phyloP scores from a whole-genome alignment of 768 basidiomycete species.

The Pisolithus orientalis region DNA sequence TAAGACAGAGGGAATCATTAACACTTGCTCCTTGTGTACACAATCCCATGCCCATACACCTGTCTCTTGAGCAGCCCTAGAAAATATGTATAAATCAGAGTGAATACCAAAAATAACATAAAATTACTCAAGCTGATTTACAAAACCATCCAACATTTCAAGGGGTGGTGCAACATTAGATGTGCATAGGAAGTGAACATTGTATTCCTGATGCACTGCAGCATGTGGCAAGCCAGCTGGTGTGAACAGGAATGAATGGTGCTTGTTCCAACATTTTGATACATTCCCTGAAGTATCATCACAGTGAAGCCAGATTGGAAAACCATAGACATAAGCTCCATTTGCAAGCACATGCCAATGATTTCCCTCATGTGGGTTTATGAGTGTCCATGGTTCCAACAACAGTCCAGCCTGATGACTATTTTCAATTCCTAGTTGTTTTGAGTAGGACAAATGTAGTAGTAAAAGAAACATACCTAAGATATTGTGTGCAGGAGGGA shows the following conservation, averaged over 20 bases:
- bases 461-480: constrained; percentile 5
- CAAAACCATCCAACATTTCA: constrained; percentile 19
- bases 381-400: background rate
- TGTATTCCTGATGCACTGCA: constrained; percentile 4
- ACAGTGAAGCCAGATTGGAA: constrained; percentile 17
- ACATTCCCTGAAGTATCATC: constrained; percentile 25
- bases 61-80: constrained; percentile 5
- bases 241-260: constrained; percentile 21
- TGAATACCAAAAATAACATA: background rate
- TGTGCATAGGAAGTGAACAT: constrained; percentile 18
- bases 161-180: constrained; percentile 18
- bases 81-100: background rate
- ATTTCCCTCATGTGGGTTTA: constrained; percentile 5
- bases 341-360: constrained; percentile 3
- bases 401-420: background rate
- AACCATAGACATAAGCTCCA: constrained; percentile 7
- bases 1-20: constrained; percentile 12
- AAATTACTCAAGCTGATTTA: constrained; percentile 13
- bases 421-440: background rate
- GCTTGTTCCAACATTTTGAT: constrained; percentile 26
- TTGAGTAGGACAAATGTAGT: background rate
- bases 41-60: constrained; percentile 17
- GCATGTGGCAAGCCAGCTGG: constrained; percentile 14
- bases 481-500: constrained; percentile 10
- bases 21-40: constrained; percentile 7